Evolutionary conservation across 176 grass and related monocot genomes (phyloP).

Genomic region (Ananas comosus): DNA sequence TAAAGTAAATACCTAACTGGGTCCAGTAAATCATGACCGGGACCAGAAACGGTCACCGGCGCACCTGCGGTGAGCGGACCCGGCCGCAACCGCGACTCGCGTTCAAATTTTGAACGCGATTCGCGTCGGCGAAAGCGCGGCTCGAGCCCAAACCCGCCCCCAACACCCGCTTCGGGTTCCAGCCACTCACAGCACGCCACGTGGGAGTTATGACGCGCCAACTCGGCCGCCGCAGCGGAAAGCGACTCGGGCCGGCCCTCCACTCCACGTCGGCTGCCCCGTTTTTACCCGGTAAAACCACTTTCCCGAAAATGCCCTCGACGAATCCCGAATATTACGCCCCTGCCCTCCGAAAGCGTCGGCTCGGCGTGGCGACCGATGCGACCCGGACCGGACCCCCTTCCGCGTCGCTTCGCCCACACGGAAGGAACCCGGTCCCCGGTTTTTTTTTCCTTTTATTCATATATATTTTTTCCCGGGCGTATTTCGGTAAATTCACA

Average conservation of each 20-base stretch:
- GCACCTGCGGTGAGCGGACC: slow-evolving; percentile 6
- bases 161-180: neutral
- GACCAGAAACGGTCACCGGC: neutral
- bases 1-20: no score
- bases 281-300: slow-evolving; percentile 1
- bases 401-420: neutral
- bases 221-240: slow-evolving; percentile 26
- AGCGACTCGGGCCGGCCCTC: slow-evolving; percentile 15
- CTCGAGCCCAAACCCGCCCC: neutral
- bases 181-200: neutral
- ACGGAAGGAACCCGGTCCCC: neutral
- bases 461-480: neutral
- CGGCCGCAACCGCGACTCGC: neutral
- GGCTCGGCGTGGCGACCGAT: neutral
- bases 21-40: neutral
- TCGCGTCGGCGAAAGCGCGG: neutral
- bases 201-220: slow-evolving; percentile 22
- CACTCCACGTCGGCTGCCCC: neutral
- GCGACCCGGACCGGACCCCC: neutral
- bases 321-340: neutral
- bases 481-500: slow-evolving; percentile 18
- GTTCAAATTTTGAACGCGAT: neutral
- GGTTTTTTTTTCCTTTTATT: no score
- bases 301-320: slow-evolving; percentile 7
- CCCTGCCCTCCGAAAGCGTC: neutral